These are phyloP conservation scores for Santalum album DNA, from an alignment of 164 flowering plant species.

Conservation along the genomic window DNA sequence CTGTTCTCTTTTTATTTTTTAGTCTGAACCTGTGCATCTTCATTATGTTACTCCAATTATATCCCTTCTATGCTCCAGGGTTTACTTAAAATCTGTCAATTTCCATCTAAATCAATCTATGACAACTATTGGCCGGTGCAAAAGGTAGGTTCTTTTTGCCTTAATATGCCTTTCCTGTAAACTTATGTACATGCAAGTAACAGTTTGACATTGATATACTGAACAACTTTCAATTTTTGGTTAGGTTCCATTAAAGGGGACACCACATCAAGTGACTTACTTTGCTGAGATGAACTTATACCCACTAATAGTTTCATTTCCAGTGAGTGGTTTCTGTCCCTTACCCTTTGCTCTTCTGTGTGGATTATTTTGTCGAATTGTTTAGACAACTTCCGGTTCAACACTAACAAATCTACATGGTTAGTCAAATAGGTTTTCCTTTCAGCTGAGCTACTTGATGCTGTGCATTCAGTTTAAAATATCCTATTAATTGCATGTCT, in stretches of 20 bases:
- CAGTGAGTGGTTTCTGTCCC: constrained; percentile 46
- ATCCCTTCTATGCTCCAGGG: constrained; percentile 37
- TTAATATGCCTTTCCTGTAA: background rate
- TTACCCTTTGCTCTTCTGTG: too few relatives aligned
- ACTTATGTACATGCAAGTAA: background rate
- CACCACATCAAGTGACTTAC: constrained; percentile 98
- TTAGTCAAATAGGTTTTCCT: too few relatives aligned
- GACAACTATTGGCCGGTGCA: constrained; percentile 99
- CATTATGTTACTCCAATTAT: constrained; percentile 3
- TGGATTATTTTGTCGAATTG: too few relatives aligned
- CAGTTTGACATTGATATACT: background rate
- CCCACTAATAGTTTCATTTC: constrained; percentile 85
- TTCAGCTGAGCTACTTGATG: too few relatives aligned
- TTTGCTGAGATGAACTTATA: constrained; percentile 89
- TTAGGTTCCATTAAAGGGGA: constrained; percentile 85
- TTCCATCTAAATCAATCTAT: constrained; percentile 62
- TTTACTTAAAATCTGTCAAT: constrained; percentile 84
- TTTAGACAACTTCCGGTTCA: too few relatives aligned
- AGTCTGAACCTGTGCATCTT: background rate
- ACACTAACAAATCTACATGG: too few relatives aligned
- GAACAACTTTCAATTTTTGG: constrained; percentile 6
- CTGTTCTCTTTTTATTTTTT: constrained; percentile 2
- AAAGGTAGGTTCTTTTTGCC: constrained; percentile 38
- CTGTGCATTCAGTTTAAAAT: too few relatives aligned
- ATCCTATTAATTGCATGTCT: too few relatives aligned